phyloP scores from a whole-genome alignment of 305 asterid species.

The Rubia occidens region DNA sequence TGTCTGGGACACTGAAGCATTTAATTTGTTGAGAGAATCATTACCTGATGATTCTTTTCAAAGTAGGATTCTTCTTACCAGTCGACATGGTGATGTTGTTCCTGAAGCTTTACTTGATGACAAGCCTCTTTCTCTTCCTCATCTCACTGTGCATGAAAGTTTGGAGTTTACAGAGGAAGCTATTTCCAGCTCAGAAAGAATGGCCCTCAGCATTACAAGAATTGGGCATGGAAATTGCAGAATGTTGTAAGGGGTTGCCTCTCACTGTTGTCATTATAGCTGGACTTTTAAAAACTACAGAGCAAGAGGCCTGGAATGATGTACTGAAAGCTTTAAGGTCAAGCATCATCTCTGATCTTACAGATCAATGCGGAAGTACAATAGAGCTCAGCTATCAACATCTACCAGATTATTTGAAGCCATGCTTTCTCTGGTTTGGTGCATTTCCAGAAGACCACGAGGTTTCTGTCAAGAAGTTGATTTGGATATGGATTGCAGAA shows the following conservation, averaged over 20 bases:
- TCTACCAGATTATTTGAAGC: neutral
- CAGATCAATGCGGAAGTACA: neutral
- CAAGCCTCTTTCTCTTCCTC: neutral
- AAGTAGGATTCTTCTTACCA: conserved; percentile 6
- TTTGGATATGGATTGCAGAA: neutral
- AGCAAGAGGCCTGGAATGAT: neutral
- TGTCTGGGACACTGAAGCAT: neutral
- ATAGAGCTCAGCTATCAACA: neutral
- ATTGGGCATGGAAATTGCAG: neutral
- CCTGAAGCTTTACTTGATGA: neutral
- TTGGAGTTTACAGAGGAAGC: neutral
- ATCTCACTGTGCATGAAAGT: neutral
- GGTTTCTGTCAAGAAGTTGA: neutral
- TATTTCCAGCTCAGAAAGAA: neutral
- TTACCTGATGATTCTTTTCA: neutral
- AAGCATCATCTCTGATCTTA: neutral
- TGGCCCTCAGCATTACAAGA: neutral
- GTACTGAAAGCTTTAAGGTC: neutral
- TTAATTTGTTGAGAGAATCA: neutral
- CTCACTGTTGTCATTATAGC: neutral
- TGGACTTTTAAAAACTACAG: neutral
- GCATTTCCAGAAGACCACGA: neutral
- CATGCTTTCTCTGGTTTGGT: neutral
- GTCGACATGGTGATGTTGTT: neutral
- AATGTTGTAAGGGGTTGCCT: neutral